Evolutionary conservation across 1,284 basidiomycete genomes (phyloP), one percentile per base, ranked within the genome.

Genomic region (Naganishia liquefaciens): DNA sequence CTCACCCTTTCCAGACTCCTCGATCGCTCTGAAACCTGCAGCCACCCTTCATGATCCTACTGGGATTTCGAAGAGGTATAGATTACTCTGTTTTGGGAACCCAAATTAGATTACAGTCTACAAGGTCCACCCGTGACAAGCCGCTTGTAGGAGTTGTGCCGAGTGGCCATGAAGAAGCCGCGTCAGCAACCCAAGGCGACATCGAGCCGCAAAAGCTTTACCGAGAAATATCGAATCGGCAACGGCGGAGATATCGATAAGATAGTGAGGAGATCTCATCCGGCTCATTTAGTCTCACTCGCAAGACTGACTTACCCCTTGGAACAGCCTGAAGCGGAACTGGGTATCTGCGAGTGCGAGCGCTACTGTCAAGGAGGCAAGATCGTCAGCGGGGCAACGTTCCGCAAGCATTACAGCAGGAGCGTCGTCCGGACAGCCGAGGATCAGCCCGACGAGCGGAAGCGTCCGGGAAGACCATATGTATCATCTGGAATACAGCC

Each of bases 281-380:
- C 6, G 9, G 19, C n/a, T 9, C 13, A 44, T 5, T 49, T 6
- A 28, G 17, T 51, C 28, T 2, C 42, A 6, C 1, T 28, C 23
- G 19, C 21, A 3, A 4, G 11, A 3, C 25, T 46, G 23, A 42
- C 13, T 30, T 27, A n/a, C 0, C 19, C 2, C 6, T 33, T 44
- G n/a, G 30, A 11, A 30, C 33, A 60, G 55, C 55, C 30, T 23
- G 33, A 44, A 9, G 44, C 47, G n/a, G 55, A 60, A 23, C 25
- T 13, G 7, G 55, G 55, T 33, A n/a, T 60, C 25, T 60, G 55
- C 33, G 55, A 60, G 37, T 60, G 55, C 43, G 10, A 30, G 33
- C 55, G 46, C 6, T 60, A 60, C 55, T 60, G 55, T 25, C 46
- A 39, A 15, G 55, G 55, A 13, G 55, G 55, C 30, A 60, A 60